Evolutionary conservation across 2,329 filamentous ascomycete species (phyloP), one percentile per base, ranked within the genome.

Genomic region (Aspergillus puulaauensis): DNA sequence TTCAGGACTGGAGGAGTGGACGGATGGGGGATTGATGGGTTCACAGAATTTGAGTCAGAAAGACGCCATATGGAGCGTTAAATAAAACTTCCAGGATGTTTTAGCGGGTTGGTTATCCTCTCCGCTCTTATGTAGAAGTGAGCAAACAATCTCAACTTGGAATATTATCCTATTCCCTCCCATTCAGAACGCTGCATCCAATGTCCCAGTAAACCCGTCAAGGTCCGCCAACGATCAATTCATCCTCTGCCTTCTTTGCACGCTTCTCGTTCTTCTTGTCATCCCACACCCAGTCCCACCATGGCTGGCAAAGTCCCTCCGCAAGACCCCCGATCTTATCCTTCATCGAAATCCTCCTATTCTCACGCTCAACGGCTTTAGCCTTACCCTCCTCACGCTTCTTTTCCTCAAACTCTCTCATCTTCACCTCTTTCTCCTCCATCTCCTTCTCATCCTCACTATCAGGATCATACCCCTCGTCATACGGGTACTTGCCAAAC

Each of bases 1-100:
- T 77, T 77, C 62, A 69, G 75, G 24, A 77, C 75, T 12, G 75
- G 75, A 6, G 75, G 75, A 0, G 40, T 67, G 40, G 73, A 76
- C 47, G 75, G 75, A 12, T 58, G 60, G 44, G 74, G 75, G 2
- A 70, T 73, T 21, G 69, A 75, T 51, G 75, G 65, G 2, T 77
- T 77, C 48, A 77, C 73, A 8, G 68, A 58, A 6, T 75, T 75
- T 60, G 73, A 75, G 57, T 70, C 70, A 31, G 75, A 75, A 40
- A 64, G 73, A 41, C 66, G 68, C 23, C 68, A 62, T 23, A 61
- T 57, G 49, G 31, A 54, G 21, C 9, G 21, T 33, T 53, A 24
- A 35, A 17, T n/a, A 35, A 24, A 31, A 19, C 7, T 45, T 9
- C 15, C 14, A 33, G n/a, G 31, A 11, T 37, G 9, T 24, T 21